phyloP scores from a whole-genome alignment of 192 early-diverging fungal genomes.

The Rhizoclosmatium globosum region DNA sequence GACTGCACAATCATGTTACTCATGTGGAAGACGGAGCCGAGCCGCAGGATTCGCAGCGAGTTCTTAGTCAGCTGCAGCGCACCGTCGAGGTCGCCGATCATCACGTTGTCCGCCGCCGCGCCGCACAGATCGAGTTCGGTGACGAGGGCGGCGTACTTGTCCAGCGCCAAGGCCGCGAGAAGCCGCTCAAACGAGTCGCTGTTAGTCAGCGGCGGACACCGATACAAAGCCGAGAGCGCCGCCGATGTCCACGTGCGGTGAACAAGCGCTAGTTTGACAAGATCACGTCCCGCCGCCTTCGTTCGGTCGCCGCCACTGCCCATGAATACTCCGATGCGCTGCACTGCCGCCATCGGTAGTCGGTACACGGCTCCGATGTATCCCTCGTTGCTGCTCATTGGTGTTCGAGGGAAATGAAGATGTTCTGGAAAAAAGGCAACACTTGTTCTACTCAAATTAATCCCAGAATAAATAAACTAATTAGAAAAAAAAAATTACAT shows the following conservation, averaged over 20 bases:
- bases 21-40: constrained; percentile 64
- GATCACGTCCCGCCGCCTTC: neutral
- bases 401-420: neutral
- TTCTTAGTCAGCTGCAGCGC: constrained; percentile 41
- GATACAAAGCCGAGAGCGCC: constrained; percentile 52
- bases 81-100: constrained; percentile 63
- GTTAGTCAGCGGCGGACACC: constrained; percentile 50
- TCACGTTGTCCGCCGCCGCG: constrained; percentile 61
- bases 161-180: constrained; percentile 7
- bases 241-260: constrained; percentile 48
- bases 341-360: constrained; percentile 3
- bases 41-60: constrained; percentile 50
- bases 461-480: no score
- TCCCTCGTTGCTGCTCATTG: neutral
- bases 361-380: neutral
- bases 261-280: constrained; percentile 20
- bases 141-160: constrained; percentile 51
- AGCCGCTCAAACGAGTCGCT: constrained; percentile 56
- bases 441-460: no score
- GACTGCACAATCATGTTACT: constrained; percentile 57
- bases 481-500: no score
- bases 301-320: neutral
- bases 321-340: constrained; percentile 13
- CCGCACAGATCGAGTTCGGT: constrained; percentile 56
- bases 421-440: no score